These are phyloP conservation scores for Globisporangium sylvaticum DNA, from an alignment of 352 stramenopile species.

Conservation along the genomic window DNA sequence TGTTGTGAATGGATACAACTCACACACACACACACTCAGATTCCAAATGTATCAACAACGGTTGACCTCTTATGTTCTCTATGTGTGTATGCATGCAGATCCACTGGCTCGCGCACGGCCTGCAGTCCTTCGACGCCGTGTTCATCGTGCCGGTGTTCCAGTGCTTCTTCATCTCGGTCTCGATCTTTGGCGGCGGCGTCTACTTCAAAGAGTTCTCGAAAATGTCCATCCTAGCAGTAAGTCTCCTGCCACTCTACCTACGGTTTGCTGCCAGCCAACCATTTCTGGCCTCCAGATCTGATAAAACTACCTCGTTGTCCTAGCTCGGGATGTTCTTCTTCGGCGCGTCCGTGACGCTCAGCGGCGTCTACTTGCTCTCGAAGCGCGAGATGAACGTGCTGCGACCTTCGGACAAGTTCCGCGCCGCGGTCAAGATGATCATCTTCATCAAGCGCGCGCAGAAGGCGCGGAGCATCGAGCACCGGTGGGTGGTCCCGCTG, in stretches of 20 bases:
- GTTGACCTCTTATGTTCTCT: not conserved
- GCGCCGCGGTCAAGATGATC: constrained; percentile 52
- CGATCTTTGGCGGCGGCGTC: constrained; percentile 82
- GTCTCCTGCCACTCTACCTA: not conserved
- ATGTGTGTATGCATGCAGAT: constrained; percentile 31
- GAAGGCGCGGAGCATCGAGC: constrained; percentile 49
- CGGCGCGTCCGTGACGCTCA: constrained; percentile 63
- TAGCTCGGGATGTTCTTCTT: constrained; percentile 70
- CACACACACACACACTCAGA: too few relatives aligned
- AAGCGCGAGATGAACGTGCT: constrained; percentile 66
- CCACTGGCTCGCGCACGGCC: constrained; percentile 78
- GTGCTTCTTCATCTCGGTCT: constrained; percentile 91
- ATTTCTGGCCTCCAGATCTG: not conserved
- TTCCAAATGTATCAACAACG: not conserved
- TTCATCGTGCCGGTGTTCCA: constrained; percentile 85
- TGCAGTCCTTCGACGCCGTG: constrained; percentile 83
- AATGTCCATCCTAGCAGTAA: constrained; percentile 43
- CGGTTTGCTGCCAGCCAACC: too few relatives aligned
- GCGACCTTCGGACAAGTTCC: constrained; percentile 34
- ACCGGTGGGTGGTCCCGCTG: constrained; percentile 28
- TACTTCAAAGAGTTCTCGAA: constrained; percentile 86
- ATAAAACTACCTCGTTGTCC: not conserved
- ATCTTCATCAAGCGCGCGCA: constrained; percentile 65
- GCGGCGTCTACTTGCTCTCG: constrained; percentile 65
- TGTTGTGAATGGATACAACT: not conserved